phyloP scores from a whole-genome alignment of 805 yeast genomes.

The Yarrowia sp. region DNA sequence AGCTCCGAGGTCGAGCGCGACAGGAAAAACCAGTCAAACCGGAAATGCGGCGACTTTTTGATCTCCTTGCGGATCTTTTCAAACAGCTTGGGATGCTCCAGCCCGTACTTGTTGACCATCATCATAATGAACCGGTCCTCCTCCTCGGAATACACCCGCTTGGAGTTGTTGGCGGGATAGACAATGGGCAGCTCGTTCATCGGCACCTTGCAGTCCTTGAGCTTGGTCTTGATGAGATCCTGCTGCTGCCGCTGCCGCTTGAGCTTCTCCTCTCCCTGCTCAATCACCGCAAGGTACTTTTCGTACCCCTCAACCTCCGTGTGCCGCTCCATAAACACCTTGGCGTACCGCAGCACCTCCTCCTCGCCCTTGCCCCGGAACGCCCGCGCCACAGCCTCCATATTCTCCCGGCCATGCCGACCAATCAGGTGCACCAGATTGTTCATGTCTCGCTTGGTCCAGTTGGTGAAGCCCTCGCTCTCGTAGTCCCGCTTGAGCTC shows the following conservation, averaged over 20 bases:
- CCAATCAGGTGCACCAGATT: conserved; percentile 71
- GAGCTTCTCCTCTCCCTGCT: conserved; percentile 82
- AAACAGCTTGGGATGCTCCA: conserved; percentile 73
- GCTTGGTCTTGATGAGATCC: conserved; percentile 72
- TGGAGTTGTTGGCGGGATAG: conserved; percentile 67
- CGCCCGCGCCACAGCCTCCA: conserved; percentile 68
- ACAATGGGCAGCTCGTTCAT: conserved; percentile 70
- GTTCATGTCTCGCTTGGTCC: conserved; percentile 86
- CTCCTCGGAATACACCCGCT: conserved; percentile 74
- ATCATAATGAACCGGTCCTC: conserved; percentile 86
- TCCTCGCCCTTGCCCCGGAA: conserved; percentile 77
- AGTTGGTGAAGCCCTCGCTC: conserved; percentile 67
- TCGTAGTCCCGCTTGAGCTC: conserved; percentile 58
- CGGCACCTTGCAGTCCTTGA: conserved; percentile 69
- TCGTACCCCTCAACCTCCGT: conserved; percentile 86
- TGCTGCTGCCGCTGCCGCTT: conserved; percentile 63
- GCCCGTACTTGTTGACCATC: conserved; percentile 73
- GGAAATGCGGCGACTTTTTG: conserved; percentile 68
- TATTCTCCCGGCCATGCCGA: conserved; percentile 75
- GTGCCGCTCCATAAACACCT: conserved; percentile 76
- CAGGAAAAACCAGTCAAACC: conserved; percentile 83
- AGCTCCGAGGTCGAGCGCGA: conserved; percentile 75
- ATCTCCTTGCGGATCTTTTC: conserved; percentile 76
- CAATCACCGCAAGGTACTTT: conserved; percentile 72
- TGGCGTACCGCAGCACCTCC: conserved; percentile 74